Conservation (phyloP, 129 eudicot genomes). For the Calendula officinalis region DNA sequence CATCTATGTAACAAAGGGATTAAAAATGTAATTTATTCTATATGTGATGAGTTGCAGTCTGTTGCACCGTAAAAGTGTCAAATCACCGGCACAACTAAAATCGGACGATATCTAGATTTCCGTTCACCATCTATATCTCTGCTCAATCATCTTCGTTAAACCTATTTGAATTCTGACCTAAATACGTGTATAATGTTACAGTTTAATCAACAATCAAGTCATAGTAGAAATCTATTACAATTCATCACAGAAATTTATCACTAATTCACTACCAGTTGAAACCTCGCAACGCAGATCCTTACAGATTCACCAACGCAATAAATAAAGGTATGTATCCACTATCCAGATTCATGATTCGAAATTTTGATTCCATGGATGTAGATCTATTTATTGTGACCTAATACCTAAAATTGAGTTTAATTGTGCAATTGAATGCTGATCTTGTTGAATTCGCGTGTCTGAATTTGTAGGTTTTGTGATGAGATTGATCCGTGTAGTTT, state of each 20-base stretch:
- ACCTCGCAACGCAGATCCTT: conserved; percentile 16
- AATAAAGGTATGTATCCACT: conserved; percentile 1
- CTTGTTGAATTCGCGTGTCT: conserved; percentile 1
- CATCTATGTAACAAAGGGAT: too few species aligned
- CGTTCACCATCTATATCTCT: too few species aligned
- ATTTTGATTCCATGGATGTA: conserved; percentile 6
- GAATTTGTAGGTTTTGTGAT: conserved; percentile 24
- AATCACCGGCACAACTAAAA: conserved; percentile 15
- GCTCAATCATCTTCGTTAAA: conserved; percentile 1
- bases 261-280: conserved; percentile 1
- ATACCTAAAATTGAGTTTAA: conserved; percentile 12
- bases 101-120: too few species aligned
- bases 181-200: neutral
- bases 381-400: conserved; percentile 17
- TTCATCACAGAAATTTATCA: conserved; percentile 12
- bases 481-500: conserved; percentile 21
- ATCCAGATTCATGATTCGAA: neutral
- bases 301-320: conserved; percentile 2
- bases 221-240: neutral
- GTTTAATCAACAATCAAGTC: conserved; percentile 6
- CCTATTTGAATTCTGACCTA: neutral
- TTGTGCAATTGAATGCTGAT: conserved; percentile 18
- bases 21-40: too few species aligned
- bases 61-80: neutral
- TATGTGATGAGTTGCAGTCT: too few species aligned